A percentile compares a stretch with the other conserved stretches of the same genome.
These are phyloP conservation scores for Citrus unshiu DNA, from an alignment of 345 rosid genomes.

Conservation along the genomic window DNA sequence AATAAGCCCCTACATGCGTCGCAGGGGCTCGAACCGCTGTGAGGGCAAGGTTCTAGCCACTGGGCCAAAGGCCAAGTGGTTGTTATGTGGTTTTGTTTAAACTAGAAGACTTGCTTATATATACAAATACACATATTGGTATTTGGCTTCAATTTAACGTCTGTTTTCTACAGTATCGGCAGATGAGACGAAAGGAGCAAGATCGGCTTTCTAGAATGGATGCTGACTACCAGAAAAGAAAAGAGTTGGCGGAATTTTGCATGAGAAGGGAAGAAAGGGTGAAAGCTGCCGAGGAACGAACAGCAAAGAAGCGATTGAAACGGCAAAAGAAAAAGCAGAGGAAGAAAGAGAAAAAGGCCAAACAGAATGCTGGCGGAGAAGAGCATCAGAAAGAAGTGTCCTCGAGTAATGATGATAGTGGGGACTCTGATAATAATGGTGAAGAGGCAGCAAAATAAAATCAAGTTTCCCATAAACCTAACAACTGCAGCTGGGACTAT, in stretches of 20 bases:
- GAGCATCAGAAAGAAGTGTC: slow-evolving; percentile 44
- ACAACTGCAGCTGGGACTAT: background rate
- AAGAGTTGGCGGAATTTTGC: slow-evolving; percentile 61
- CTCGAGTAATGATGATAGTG: slow-evolving; percentile 48
- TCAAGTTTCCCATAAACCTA: background rate
- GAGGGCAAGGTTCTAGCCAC: too few species aligned
- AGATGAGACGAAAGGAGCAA: slow-evolving; percentile 93
- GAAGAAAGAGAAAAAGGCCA: slow-evolving; percentile 66
- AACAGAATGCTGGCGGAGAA: slow-evolving; percentile 35
- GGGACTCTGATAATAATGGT: slow-evolving; percentile 37
- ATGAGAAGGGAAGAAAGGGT: slow-evolving; percentile 82
- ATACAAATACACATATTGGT: background rate
- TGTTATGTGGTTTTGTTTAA: background rate
- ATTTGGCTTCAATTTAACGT: background rate
- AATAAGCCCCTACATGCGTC: too few species aligned
- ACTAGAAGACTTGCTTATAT: background rate
- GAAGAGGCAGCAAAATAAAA: slow-evolving; percentile 24
- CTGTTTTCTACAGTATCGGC: slow-evolving; percentile 63
- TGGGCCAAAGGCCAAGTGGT: too few species aligned
- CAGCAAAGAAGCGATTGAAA: slow-evolving; percentile 77
- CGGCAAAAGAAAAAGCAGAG: slow-evolving; percentile 82
- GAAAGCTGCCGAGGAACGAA: slow-evolving; percentile 78
- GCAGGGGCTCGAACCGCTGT: too few species aligned
- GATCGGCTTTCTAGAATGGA: slow-evolving; percentile 92
- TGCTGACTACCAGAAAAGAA: slow-evolving; percentile 71